These are phyloP conservation scores for Ormosia semicastrata DNA, from an alignment of 306 rosid genomes.

Conservation along the genomic window DNA sequence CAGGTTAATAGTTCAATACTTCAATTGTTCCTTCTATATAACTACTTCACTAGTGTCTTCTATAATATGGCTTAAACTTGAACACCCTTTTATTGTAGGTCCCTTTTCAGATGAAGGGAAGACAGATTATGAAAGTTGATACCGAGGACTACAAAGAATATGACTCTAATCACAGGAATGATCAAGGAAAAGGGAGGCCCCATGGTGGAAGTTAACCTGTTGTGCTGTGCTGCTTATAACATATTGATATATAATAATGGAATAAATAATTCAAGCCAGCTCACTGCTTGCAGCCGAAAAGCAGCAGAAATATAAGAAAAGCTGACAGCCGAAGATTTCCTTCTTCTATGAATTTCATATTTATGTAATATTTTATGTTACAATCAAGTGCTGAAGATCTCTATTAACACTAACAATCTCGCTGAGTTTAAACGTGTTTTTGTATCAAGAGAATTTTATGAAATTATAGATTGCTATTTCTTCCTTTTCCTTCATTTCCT, in stretches of 20 bases:
- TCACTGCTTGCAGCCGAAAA: background rate
- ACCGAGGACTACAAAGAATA: constrained; percentile 37
- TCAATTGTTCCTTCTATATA: background rate
- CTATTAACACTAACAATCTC: background rate
- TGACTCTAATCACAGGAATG: constrained; percentile 48
- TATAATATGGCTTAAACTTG: background rate
- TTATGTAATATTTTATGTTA: background rate
- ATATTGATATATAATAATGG: background rate
- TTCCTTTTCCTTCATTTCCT: background rate
- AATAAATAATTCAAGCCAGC: constrained; percentile 29
- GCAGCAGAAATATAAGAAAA: constrained; percentile 6
- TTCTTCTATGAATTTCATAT: background rate
- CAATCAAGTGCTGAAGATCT: background rate
- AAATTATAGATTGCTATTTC: background rate
- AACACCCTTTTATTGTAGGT: constrained; percentile 8
- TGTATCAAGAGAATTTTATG: background rate
- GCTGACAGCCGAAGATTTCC: constrained; percentile 1
- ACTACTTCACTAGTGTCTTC: background rate
- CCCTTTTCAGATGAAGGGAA: constrained; percentile 25
- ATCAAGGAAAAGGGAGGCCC: constrained; percentile 42
- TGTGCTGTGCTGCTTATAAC: background rate
- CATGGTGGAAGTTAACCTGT: constrained; percentile 20
- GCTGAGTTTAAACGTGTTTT: background rate
- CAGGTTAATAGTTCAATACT: background rate
- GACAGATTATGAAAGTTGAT: constrained; percentile 43